Conservation (phyloP, 371 early-diverging fungal genomes). For the Gilbertella persicaria region DNA sequence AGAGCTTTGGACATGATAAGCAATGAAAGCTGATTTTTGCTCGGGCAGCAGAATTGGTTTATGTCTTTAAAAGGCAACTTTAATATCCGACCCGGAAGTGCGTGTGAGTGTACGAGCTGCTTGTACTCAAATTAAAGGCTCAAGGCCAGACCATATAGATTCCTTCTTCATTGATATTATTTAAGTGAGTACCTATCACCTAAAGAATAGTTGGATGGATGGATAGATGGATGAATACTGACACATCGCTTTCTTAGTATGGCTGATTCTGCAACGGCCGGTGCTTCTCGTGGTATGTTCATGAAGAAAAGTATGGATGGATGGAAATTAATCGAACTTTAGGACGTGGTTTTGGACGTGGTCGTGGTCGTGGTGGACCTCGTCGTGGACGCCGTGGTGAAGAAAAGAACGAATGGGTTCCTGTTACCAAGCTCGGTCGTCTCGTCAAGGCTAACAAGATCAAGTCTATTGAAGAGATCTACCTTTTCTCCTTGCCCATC, state of each 20-base stretch:
- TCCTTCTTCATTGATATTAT: slow-evolving; percentile 29
- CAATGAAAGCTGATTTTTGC: no score
- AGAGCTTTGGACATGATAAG: no score
- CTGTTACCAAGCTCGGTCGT: slow-evolving; percentile 98
- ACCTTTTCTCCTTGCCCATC: slow-evolving; percentile 97
- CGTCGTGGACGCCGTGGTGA: slow-evolving; percentile 86
- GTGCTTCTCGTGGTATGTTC: slow-evolving; percentile 63
- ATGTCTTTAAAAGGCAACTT: no score
- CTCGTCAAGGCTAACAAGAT: slow-evolving; percentile 94
- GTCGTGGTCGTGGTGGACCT: slow-evolving; percentile 80
- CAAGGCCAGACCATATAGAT: no score
- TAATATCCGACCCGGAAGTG: no score
- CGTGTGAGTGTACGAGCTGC: no score
- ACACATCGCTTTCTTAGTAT: slow-evolving; percentile 30
- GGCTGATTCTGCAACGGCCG: slow-evolving; percentile 82
- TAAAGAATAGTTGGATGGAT: slow-evolving; percentile 3
- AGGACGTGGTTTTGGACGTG: slow-evolving; percentile 77
- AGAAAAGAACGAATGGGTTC: slow-evolving; percentile 90
- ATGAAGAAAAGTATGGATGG: neutral
- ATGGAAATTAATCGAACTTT: no score
- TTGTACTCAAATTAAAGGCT: no score
- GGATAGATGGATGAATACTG: slow-evolving; percentile 13
- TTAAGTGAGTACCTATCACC: slow-evolving; percentile 23
- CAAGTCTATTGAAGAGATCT: slow-evolving; percentile 95
- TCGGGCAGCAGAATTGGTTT: no score